Evolutionary conservation across 768 basidiomycete species (phyloP).

Genomic region (Royoungia palumana): DNA sequence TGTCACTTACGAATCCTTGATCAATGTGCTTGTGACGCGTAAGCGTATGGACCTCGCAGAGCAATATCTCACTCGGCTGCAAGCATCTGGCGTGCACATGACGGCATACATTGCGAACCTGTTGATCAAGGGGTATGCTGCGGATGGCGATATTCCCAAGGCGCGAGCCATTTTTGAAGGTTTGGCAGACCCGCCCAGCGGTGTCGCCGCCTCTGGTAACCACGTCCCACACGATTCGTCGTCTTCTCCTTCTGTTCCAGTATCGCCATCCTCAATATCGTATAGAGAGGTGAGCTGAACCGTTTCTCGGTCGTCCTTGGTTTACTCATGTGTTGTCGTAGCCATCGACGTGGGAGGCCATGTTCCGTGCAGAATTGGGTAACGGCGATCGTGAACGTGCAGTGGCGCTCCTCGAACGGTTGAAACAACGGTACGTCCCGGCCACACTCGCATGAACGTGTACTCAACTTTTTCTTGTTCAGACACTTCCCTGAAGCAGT

Average conservation of each 20-base stretch:
- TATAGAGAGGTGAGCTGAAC: conserved; percentile 28
- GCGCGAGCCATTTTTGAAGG: conserved; percentile 78
- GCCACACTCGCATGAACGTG: too few species aligned
- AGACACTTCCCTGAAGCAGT: conserved; percentile 79
- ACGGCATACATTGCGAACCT: conserved; percentile 92
- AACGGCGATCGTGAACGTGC: conserved; percentile 73
- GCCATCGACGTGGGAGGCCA: conserved; percentile 94
- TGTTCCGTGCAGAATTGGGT: conserved; percentile 89
- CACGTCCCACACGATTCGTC: conserved; percentile 64
- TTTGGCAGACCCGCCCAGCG: conserved; percentile 74
- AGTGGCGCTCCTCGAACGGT: conserved; percentile 59
- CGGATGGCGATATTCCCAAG: conserved; percentile 62
- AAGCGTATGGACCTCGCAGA: conserved; percentile 77
- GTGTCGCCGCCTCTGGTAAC: conserved; percentile 86
- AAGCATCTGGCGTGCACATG: conserved; percentile 65
- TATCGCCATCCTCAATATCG: conserved; percentile 40
- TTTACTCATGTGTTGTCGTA: conserved; percentile 25
- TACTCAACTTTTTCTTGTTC: neutral
- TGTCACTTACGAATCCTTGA: conserved; percentile 83
- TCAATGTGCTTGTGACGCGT: conserved; percentile 80
- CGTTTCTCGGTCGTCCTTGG: neutral
- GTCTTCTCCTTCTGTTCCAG: conserved; percentile 29
- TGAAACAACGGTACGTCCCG: conserved; percentile 60
- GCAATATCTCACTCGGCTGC: conserved; percentile 61
- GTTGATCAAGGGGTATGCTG: conserved; percentile 58